These are phyloP conservation scores for Plasmodium gaboni DNA, from an alignment of 169 alveolate species.

Conservation along the genomic window DNA sequence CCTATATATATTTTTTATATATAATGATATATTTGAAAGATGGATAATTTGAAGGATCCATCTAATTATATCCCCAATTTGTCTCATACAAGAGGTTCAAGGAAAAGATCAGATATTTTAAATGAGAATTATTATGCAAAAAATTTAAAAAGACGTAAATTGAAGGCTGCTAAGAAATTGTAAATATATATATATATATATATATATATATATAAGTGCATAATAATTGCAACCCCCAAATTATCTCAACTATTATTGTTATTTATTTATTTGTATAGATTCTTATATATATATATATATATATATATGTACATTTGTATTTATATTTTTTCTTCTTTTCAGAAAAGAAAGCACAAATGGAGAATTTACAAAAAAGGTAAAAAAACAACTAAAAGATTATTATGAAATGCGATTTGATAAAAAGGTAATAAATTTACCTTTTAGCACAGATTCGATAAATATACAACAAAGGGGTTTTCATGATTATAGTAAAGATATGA, in stretches of 20 bases:
- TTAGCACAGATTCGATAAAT: slow-evolving; percentile 87
- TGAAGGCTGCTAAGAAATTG: slow-evolving; percentile 63
- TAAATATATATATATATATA: slow-evolving; percentile 14
- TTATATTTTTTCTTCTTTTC: neutral
- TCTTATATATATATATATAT: neutral
- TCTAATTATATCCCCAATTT: slow-evolving; percentile 1
- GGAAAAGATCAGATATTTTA: slow-evolving; percentile 63
- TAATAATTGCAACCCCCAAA: neutral
- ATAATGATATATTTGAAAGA: slow-evolving; percentile 3
- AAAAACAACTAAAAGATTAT: slow-evolving; percentile 49
- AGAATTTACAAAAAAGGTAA: slow-evolving; percentile 25
- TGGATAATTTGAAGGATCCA: slow-evolving; percentile 33
- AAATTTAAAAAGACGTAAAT: slow-evolving; percentile 56
- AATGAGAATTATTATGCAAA: slow-evolving; percentile 68
- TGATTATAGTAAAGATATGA: slow-evolving; percentile 86
- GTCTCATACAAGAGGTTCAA: neutral
- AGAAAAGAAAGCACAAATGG: slow-evolving; percentile 15
- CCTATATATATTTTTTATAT: neutral
- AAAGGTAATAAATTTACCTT: slow-evolving; percentile 79
- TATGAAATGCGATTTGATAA: slow-evolving; percentile 74
- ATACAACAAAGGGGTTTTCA: slow-evolving; percentile 86
- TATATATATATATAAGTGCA: slow-evolving; percentile 8
- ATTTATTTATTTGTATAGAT: neutral
- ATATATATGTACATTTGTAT: neutral
- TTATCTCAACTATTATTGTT: neutral